Evolutionary conservation across 2,329 filamentous ascomycete genomes (phyloP).

Genomic region (Fusarium pseudonygamai): DNA sequence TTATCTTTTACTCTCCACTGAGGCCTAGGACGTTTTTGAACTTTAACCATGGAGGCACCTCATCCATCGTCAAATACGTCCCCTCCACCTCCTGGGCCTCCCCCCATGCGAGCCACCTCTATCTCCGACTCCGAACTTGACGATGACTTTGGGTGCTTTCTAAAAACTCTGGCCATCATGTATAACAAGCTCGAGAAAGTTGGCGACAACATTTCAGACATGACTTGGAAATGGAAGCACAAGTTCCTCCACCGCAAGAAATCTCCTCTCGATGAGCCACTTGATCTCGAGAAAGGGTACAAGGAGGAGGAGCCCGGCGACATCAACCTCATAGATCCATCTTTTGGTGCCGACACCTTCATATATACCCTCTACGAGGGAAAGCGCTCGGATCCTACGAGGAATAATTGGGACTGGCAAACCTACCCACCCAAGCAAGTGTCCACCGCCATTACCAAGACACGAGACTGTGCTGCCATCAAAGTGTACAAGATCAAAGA

Average conservation of each 20-base stretch:
- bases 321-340: slow-evolving; percentile 35
- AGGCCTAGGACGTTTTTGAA: slow-evolving; percentile 7
- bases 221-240: slow-evolving; percentile 47
- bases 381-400: slow-evolving; percentile 28
- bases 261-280: slow-evolving; percentile 25
- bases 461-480: slow-evolving; percentile 54
- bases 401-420: slow-evolving; percentile 49
- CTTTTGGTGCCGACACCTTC: slow-evolving; percentile 43
- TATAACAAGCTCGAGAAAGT: background rate
- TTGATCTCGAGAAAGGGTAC: slow-evolving; percentile 30
- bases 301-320: slow-evolving; percentile 18
- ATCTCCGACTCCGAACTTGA: too few species aligned
- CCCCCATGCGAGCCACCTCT: background rate
- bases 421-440: slow-evolving; percentile 55
- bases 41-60: background rate
- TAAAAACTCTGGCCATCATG: slow-evolving; percentile 10
- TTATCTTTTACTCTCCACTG: background rate
- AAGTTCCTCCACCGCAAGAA: slow-evolving; percentile 41
- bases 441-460: slow-evolving; percentile 49
- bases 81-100: background rate
- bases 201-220: slow-evolving; percentile 40
- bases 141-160: too few species aligned
- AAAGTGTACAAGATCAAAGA: slow-evolving; percentile 59
- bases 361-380: slow-evolving; percentile 55
- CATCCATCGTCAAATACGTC: background rate